Conservation (phyloP, 805 yeast genomes). For the Zygoascus bituminiphila region DNA sequence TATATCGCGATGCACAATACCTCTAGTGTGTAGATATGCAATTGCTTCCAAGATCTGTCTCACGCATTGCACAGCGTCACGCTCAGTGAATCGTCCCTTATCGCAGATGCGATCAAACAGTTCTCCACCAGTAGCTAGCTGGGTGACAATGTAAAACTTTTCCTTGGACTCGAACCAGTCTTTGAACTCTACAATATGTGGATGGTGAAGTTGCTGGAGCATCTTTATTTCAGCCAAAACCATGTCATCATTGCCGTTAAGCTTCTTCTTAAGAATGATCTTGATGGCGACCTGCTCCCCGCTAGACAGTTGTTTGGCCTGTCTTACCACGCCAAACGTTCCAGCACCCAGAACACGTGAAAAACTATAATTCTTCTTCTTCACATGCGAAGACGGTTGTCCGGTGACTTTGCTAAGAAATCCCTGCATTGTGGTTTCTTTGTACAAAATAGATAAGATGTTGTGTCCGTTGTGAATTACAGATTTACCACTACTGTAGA, state of each 20-base stretch:
- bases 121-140: constrained; percentile 94
- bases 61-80: constrained; percentile 71
- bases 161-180: constrained; percentile 94
- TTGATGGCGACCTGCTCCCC: constrained; percentile 80
- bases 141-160: constrained; percentile 88
- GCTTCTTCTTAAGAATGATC: constrained; percentile 76
- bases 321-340: constrained; percentile 84
- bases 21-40: constrained; percentile 60
- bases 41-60: constrained; percentile 72
- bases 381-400: constrained; percentile 61
- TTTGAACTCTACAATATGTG: constrained; percentile 78
- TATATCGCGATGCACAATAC: constrained; percentile 88
- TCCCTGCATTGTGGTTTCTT: not conserved
- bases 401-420: constrained; percentile 50
- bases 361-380: constrained; percentile 64
- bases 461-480: not conserved
- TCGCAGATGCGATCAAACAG: constrained; percentile 77
- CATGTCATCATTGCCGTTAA: constrained; percentile 68
- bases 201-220: constrained; percentile 62
- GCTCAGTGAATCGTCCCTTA: constrained; percentile 79
- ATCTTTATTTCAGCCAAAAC: constrained; percentile 71
- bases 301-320: constrained; percentile 47
- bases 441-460: not conserved
- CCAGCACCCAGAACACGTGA: constrained; percentile 91
- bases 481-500: not conserved